Evolutionary conservation across 345 rosid genomes (phyloP), one percentile per base, ranked within the genome.

Genomic region (Litchi chinensis): DNA sequence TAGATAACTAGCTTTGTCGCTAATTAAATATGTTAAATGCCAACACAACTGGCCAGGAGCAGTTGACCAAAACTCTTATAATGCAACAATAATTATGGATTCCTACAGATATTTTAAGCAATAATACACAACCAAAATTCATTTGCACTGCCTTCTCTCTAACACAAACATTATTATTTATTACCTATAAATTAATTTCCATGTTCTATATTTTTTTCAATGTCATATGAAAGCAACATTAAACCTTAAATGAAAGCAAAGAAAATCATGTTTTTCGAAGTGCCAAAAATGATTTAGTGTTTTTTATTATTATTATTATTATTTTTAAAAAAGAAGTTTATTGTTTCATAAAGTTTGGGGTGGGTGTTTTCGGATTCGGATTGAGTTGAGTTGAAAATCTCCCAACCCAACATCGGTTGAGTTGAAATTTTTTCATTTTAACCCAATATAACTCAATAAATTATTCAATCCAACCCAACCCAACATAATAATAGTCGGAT

Each of bases 41-140:
- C 22, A 50, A 24, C 37, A 50, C 6, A 40, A 78, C 41, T 19
- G 24, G 70, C 26, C 6, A 60, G 57, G 43, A 59, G 75, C 62
- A 77, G 80, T 77, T 77, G 75, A 77, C 70, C 75, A 44, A 56
- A 65, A 52, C 56, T 18, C 19, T 5, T 7, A 56, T 39, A 22
- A 67, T 37, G 24, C 43, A 56, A 19, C 74, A 41, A 77, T 63
- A 26, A 77, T 50, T 70, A 26, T 19, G 4, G 75, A 60, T 60
- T 32, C 69, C 26, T 71, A n/a, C 15, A 8, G 21, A 19, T 1
- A 40, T 21, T 32, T 19, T 15, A 40, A 40, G 40, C 21, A 60
- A 73, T 40, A 39, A 59, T 60, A 19, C 56, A 50, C 56, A 3
- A 50, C 19, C 56, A 10, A 46, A 46, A 46, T 46, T 46, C 52